Evolutionary conservation across 2,329 filamentous ascomycete species (phyloP), one percentile per base, ranked within the genome.

Genomic region (Diaporthe ampelina): DNA sequence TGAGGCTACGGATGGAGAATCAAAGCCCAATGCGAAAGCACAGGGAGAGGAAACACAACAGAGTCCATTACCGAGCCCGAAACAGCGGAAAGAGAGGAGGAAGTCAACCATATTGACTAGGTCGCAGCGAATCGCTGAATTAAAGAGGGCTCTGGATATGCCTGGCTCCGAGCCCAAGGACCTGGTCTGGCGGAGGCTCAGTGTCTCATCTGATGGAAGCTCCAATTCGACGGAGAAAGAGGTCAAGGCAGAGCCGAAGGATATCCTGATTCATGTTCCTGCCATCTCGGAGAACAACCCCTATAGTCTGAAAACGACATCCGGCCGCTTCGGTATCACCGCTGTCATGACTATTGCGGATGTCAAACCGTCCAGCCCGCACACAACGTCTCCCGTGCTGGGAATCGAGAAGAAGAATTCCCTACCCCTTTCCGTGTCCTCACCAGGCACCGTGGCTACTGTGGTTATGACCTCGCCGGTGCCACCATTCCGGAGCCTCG

Each of bases 231-330:
- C 61, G 43, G 52, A 67, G 7, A 52, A 52, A 15, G 54, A 57
- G 26, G 59, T 73, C 43, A 79, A 77, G 26, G 59, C 63, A 17
- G 78, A 80, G 19, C 77, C 75, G n/a, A 82, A 78, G 71, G 57
- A 52, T 29, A 45, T 68, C 3, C 11, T 63, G 37, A 21, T 54
- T 7, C 45, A 73, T n/a, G 56, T 54, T 15, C 24, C 70, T 45
- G 43, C 26, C 17, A 19, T 56, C 6, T 8, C 50, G 10, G 57
- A 52, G 24, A 52, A 48, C 26, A 35, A 57, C 8, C 67, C 59
- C 0, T 35, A 74, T 1, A 37, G 29, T 57, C 54, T 58, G 32
- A 48, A 59, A 59, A 19, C 52, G 29, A 43, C 43, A 21, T n/a
- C 54, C n/a, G 56, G 21, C 26, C 45, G 35, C 26, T 48, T 74